Percentiles rank a stretch among this genome's conserved stretches.
phyloP scores from a whole-genome alignment of 495 filamentous ascomycete species.

The Lasiosphaeris hirsuta region DNA sequence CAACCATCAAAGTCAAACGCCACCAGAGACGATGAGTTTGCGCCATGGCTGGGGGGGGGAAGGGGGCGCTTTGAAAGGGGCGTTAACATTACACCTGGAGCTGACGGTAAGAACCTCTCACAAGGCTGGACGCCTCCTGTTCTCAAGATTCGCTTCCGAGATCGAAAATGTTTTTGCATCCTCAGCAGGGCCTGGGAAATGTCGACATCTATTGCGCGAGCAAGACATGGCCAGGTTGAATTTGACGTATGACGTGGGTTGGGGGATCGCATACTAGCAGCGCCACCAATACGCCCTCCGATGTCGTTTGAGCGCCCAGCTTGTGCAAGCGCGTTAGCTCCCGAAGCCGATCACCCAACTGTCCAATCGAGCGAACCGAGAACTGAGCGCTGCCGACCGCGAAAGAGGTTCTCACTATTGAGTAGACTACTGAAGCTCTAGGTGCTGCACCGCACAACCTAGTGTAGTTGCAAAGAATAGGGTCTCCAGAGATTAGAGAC shows the following conservation, averaged over 20 bases:
- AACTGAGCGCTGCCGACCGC: neutral
- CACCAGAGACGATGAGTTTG: no score
- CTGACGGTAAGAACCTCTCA: no score
- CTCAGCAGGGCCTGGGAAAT: neutral
- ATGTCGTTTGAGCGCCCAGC: neutral
- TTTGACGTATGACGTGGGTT: neutral
- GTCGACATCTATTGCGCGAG: neutral
- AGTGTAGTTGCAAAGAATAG: no score
- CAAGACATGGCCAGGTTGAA: neutral
- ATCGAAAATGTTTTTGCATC: no score
- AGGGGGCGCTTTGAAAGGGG: no score
- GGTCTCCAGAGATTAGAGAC: neutral
- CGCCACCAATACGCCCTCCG: constrained; percentile 5
- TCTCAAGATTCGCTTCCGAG: no score
- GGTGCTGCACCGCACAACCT: no score
- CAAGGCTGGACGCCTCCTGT: no score
- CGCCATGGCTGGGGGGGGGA: no score
- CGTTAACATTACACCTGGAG: no score
- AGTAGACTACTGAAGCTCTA: no score
- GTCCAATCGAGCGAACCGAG: neutral
- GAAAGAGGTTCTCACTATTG: neutral
- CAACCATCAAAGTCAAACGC: no score
- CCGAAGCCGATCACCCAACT: constrained; percentile 9
- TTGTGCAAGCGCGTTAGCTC: constrained; percentile 15
- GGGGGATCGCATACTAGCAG: neutral